Percentiles rank a stretch among this genome's conserved stretches.
Conservation (phyloP, 2,329 filamentous ascomycete species). For the Ophiostoma australiae region DNA sequence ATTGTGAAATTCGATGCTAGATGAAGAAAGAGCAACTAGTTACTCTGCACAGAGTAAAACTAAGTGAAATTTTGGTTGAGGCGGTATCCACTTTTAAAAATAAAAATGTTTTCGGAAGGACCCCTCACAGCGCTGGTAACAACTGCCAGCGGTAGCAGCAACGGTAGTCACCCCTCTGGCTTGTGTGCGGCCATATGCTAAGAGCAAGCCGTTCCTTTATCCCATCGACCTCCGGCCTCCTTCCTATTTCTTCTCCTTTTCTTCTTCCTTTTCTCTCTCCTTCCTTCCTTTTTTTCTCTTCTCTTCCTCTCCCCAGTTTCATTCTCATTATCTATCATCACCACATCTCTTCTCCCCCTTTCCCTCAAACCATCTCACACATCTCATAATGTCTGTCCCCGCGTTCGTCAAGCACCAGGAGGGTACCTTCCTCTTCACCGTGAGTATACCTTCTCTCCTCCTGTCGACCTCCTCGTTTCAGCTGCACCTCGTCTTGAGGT, state of each 20-base stretch:
- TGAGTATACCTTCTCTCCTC: constrained; percentile 36
- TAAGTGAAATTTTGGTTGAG: constrained; percentile 14
- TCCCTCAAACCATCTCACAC: neutral
- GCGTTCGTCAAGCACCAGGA: constrained; percentile 50
- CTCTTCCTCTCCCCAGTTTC: neutral
- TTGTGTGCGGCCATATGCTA: neutral
- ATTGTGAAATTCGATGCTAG: constrained; percentile 10
- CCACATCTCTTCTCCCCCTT: neutral
- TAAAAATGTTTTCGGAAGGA: constrained; percentile 9
- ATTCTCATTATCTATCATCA: neutral
- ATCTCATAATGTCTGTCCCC: constrained; percentile 27
- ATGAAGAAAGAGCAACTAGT: neutral
- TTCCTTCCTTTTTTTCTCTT: neutral
- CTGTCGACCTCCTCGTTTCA: neutral
- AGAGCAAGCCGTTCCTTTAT: constrained; percentile 8
- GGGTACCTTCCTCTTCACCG: constrained; percentile 80
- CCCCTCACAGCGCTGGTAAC: constrained; percentile 8
- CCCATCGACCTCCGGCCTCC: neutral
- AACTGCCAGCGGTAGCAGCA: neutral
- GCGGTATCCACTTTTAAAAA: neutral
- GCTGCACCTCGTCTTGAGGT: neutral
- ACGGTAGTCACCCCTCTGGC: neutral
- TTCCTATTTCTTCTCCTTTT: neutral
- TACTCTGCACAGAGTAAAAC: neutral
- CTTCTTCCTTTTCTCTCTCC: neutral